Conservation (phyloP, 768 basidiomycete species). For the Lentinula aciculospora region DNA sequence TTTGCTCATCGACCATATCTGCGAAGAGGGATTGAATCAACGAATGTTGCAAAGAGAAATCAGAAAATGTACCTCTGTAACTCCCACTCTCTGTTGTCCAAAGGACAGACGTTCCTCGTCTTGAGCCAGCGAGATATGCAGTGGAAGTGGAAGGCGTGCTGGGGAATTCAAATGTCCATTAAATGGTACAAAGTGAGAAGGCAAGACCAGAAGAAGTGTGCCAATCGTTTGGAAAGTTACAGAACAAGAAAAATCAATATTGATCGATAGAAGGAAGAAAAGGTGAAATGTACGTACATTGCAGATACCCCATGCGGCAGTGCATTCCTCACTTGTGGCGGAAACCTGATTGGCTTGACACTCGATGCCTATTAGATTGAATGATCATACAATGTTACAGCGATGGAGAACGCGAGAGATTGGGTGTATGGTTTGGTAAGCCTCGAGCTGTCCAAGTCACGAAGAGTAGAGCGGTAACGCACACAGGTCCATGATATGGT, state of each 20-base stretch:
- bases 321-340: conserved; percentile 93
- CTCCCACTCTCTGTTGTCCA: conserved; percentile 97
- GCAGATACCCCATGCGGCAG: conserved; percentile 98
- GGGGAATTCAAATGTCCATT: neutral
- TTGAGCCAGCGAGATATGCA: conserved; percentile 99
- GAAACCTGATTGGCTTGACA: conserved; percentile 99
- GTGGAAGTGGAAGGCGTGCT: conserved; percentile 99
- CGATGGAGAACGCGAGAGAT: neutral
- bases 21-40: neutral
- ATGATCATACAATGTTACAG: neutral
- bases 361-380: conserved; percentile 74
- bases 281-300: conserved; percentile 53
- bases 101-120: conserved; percentile 91
- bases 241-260: neutral
- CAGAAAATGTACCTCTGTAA: conserved; percentile 76
- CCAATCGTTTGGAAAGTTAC: neutral
- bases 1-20: neutral
- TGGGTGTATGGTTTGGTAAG: neutral
- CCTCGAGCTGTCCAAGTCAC: no score
- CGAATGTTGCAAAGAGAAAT: neutral
- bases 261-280: neutral
- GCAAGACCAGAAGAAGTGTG: neutral
- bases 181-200: neutral
- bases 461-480: conserved; percentile 23
- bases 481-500: conserved; percentile 99